A percentile compares a stretch with the other conserved stretches of the same genome.
Evolutionary conservation across 2,329 filamentous ascomycete genomes (phyloP).

Genomic region (Phyllosticta citribraziliensis): DNA sequence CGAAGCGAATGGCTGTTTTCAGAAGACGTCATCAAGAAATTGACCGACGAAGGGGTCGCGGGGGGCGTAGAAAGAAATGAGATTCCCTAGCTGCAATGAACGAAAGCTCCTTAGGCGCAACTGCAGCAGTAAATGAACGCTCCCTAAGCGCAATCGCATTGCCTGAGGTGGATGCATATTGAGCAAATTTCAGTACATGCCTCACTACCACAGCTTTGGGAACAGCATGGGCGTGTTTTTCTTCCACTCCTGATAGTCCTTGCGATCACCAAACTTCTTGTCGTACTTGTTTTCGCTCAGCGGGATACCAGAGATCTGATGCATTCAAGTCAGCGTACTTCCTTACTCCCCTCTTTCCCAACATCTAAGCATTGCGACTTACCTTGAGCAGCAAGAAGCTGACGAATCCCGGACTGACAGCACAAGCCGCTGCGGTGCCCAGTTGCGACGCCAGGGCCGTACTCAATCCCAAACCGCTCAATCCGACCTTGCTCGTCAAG

Average conservation of each 20-base stretch:
- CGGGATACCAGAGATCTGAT: constrained; percentile 45
- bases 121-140: too few relatives aligned
- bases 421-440: constrained; percentile 42
- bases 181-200: too few relatives aligned
- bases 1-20: too few relatives aligned
- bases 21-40: too few relatives aligned
- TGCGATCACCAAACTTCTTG: constrained; percentile 50
- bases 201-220: constrained; percentile 43
- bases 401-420: constrained; percentile 54
- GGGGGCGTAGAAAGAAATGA: too few relatives aligned
- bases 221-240: constrained; percentile 54
- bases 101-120: too few relatives aligned
- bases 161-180: too few relatives aligned
- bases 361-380: constrained; percentile 18
- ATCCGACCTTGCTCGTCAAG: constrained; percentile 44
- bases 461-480: constrained; percentile 47
- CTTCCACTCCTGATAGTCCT: constrained; percentile 62
- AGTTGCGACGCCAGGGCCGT: constrained; percentile 33
- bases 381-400: constrained; percentile 54
- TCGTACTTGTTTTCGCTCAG: constrained; percentile 62
- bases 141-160: too few relatives aligned
- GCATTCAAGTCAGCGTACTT: constrained; percentile 1
- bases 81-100: too few relatives aligned
- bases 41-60: too few relatives aligned
- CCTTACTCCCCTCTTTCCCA: too few relatives aligned